Conservation (phyloP, 768 basidiomycete species). For the Lenzites betulinus region DNA sequence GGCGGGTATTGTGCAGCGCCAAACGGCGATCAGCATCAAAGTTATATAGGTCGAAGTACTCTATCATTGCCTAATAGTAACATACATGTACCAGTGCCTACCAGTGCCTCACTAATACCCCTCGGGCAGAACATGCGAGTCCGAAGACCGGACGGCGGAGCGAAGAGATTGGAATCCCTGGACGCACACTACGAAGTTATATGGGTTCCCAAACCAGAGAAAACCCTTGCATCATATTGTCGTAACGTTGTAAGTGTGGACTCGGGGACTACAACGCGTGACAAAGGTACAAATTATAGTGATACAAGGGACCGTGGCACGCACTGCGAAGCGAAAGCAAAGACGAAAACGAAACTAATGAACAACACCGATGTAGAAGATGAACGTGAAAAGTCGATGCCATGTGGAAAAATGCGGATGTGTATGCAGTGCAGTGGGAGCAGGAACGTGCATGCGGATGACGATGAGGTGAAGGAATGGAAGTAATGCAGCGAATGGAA, state of each 20-base stretch:
- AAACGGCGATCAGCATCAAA: neutral
- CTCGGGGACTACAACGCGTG: slow-evolving; percentile 10
- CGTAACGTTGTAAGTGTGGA: slow-evolving; percentile 13
- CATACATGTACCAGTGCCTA: too few species aligned
- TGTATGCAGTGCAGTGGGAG: too few species aligned
- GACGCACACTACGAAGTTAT: neutral
- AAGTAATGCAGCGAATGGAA: slow-evolving; percentile 18
- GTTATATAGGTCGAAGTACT: neutral
- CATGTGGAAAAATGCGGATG: slow-evolving; percentile 6
- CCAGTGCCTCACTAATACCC: too few species aligned
- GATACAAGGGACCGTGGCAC: slow-evolving; percentile 16
- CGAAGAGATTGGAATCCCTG: too few species aligned
- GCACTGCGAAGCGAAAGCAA: slow-evolving; percentile 25
- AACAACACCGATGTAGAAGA: slow-evolving; percentile 8
- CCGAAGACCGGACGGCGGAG: too few species aligned
- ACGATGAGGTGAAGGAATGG: slow-evolving; percentile 12
- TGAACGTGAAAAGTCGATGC: slow-evolving; percentile 15
- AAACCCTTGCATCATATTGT: slow-evolving; percentile 21
- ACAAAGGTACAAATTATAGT: neutral
- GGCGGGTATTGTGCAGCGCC: neutral
- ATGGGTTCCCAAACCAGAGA: slow-evolving; percentile 21
- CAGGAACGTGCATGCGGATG: neutral
- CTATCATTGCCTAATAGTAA: too few species aligned
- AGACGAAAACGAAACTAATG: slow-evolving; percentile 15
- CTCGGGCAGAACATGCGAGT: too few species aligned